Evolutionary conservation across 2,329 filamentous ascomycete species (phyloP).

Genomic region (Aspergillus tamarii): DNA sequence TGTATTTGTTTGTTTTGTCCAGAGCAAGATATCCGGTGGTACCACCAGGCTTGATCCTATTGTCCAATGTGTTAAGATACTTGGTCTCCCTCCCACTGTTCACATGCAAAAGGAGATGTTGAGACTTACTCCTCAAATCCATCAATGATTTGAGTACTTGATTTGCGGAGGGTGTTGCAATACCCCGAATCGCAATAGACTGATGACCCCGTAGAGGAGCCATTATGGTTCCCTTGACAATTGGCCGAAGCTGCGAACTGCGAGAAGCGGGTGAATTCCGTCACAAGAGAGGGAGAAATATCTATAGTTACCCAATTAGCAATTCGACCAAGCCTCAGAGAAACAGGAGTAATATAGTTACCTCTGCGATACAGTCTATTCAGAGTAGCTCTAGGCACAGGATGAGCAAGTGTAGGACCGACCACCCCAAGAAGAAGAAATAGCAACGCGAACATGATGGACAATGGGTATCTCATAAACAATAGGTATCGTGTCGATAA

Average conservation of each 20-base stretch:
- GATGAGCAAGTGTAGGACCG: background rate
- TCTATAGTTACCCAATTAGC: background rate
- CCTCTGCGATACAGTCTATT: background rate
- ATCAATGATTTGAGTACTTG: constrained; percentile 7
- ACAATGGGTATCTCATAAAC: background rate
- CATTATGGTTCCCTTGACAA: constrained; percentile 10
- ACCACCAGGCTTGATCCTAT: constrained; percentile 6
- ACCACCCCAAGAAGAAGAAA: background rate
- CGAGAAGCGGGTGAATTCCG: constrained; percentile 3
- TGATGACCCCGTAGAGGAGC: background rate
- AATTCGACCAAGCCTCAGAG: background rate
- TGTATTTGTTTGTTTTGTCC: constrained; percentile 5
- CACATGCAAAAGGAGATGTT: background rate
- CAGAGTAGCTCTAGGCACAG: background rate
- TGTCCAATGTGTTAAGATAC: background rate
- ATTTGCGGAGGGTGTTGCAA: background rate
- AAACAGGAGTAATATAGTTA: background rate
- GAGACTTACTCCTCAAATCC: constrained; percentile 2
- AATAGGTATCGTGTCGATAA: background rate
- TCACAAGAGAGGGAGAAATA: background rate
- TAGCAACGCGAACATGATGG: background rate
- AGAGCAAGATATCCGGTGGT: constrained; percentile 11
- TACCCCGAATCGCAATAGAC: constrained; percentile 9
- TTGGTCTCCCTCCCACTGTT: too few species aligned
- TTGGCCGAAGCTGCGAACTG: constrained; percentile 7